These are phyloP conservation scores for Sclerotinia minor DNA, from an alignment of 2,329 filamentous ascomycete genomes.

Conservation along the genomic window DNA sequence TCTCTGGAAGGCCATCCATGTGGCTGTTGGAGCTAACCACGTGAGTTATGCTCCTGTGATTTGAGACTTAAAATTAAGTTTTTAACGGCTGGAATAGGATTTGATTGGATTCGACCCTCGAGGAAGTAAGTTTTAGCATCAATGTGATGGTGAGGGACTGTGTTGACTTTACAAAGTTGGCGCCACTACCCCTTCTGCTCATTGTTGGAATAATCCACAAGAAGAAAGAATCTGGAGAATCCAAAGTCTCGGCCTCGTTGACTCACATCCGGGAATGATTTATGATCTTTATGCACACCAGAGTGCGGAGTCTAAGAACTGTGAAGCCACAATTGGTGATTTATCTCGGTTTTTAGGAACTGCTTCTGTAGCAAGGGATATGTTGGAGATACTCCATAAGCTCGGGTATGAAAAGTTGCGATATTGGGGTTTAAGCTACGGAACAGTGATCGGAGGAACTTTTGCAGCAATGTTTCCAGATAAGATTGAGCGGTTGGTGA, in stretches of 20 bases:
- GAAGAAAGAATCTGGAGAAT: constrained; percentile 49
- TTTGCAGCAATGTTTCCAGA: constrained; percentile 49
- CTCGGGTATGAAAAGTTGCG: constrained; percentile 43
- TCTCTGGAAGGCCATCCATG: constrained; percentile 44
- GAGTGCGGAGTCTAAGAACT: constrained; percentile 2
- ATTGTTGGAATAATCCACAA: constrained; percentile 51
- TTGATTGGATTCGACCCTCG: constrained; percentile 54
- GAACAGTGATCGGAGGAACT: constrained; percentile 47
- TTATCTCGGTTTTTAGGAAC: constrained; percentile 1
- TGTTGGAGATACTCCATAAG: constrained; percentile 41
- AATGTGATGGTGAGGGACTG: background rate
- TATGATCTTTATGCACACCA: constrained; percentile 49
- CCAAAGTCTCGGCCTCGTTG: constrained; percentile 48
- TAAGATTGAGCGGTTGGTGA: constrained; percentile 46
- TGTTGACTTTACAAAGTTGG: constrained; percentile 36
- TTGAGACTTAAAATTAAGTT: background rate
- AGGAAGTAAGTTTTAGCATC: constrained; percentile 38
- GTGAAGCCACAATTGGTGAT: constrained; percentile 12
- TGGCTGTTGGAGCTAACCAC: constrained; percentile 44
- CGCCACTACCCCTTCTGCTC: constrained; percentile 49
- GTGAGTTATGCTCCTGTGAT: background rate
- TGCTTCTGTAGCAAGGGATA: constrained; percentile 39
- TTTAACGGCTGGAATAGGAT: constrained; percentile 42
- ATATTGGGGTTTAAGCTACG: constrained; percentile 55
- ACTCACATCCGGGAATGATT: constrained; percentile 50